phyloP scores from a whole-genome alignment of 2,329 filamentous ascomycete species.

The Diaporthe sp. region DNA sequence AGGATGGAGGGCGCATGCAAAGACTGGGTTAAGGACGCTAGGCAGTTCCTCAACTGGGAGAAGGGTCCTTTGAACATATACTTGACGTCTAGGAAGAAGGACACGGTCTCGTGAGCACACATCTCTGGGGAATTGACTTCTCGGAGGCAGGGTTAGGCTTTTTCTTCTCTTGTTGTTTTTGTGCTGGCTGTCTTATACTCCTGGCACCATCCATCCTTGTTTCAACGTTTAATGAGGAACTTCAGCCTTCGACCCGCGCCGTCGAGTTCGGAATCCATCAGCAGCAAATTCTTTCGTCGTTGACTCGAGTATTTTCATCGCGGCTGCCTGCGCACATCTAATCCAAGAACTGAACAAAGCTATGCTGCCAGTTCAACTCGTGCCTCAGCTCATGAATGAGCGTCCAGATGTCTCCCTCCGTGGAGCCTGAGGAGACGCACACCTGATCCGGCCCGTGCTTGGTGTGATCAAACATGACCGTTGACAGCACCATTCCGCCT shows the following conservation, averaged over 20 bases:
- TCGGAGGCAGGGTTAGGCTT: too few relatives aligned
- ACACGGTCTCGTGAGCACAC: too few relatives aligned
- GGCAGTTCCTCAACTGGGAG: background rate
- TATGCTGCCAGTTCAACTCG: slow-evolving; percentile 28
- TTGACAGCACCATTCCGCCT: slow-evolving; percentile 9
- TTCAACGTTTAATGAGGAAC: too few relatives aligned
- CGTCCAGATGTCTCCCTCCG: background rate
- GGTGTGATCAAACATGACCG: slow-evolving; percentile 19
- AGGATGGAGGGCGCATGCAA: background rate
- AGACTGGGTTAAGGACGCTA: background rate
- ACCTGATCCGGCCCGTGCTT: slow-evolving; percentile 2
- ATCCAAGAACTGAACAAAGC: slow-evolving; percentile 25
- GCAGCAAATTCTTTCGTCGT: background rate
- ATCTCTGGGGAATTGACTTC: too few relatives aligned
- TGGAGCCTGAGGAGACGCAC: background rate
- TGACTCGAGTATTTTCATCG: background rate
- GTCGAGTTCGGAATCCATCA: too few relatives aligned
- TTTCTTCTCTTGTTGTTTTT: too few relatives aligned
- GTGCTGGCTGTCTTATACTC: too few relatives aligned
- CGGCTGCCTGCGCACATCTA: background rate
- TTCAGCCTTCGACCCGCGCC: too few relatives aligned
- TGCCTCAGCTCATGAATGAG: slow-evolving; percentile 15
- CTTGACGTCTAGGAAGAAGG: too few relatives aligned
- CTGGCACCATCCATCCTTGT: too few relatives aligned
- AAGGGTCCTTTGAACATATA: background rate